Conservation (phyloP, 2,329 filamentous ascomycete genomes). For the Colletotrichum sp. region DNA sequence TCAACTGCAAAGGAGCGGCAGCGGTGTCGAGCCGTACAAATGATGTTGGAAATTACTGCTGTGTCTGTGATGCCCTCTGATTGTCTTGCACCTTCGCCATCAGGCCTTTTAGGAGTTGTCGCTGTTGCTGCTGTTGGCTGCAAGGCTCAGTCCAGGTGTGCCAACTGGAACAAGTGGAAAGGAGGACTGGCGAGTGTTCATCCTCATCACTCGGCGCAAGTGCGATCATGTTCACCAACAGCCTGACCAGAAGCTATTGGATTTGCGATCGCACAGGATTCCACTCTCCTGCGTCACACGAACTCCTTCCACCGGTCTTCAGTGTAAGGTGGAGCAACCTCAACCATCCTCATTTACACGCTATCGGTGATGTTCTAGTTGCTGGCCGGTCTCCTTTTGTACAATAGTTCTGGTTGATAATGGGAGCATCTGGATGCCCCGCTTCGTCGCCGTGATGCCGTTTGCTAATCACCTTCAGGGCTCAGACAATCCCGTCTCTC, state of each 20-base stretch:
- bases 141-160: neutral
- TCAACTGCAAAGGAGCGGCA: neutral
- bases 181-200: neutral
- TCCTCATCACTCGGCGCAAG: neutral
- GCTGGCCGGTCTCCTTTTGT: neutral
- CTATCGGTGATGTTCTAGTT: neutral
- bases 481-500: neutral
- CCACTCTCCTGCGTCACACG: neutral
- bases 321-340: neutral
- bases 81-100: neutral
- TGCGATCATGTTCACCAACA: neutral
- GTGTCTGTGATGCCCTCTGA: neutral
- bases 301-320: neutral
- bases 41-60: neutral
- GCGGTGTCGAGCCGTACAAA: neutral
- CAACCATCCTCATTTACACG: neutral
- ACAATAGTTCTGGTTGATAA: neutral
- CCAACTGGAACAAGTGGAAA: neutral
- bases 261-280: neutral
- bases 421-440: neutral
- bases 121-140: neutral
- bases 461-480: neutral
- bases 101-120: neutral
- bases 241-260: neutral
- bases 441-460: neutral